Percentiles rank a stretch among this genome's conserved stretches.
phyloP scores from a whole-genome alignment of 257 asterid genomes.

The Cordia subcordata region DNA sequence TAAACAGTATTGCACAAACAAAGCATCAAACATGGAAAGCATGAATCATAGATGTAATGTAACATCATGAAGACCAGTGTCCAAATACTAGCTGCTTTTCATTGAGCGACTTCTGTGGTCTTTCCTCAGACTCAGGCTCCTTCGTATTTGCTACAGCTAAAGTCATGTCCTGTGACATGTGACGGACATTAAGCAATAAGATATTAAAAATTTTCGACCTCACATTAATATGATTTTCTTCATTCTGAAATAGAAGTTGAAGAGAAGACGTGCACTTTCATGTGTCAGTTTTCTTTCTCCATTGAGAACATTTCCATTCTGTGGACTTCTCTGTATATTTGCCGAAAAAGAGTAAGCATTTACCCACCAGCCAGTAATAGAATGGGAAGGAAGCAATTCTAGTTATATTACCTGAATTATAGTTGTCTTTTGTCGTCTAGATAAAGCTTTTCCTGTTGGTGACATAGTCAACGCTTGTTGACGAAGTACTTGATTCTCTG shows the following conservation, averaged over 20 bases:
- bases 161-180: conserved; percentile 53
- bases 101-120: conserved; percentile 80
- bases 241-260: too few species aligned
- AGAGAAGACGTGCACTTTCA: too few species aligned
- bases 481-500: conserved; percentile 98
- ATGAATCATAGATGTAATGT: not conserved
- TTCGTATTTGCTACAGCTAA: conserved; percentile 50
- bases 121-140: conserved; percentile 82
- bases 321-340: conserved; percentile 70
- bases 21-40: conserved; percentile 1
- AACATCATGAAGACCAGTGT: too few species aligned
- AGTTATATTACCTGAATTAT: conserved; percentile 53
- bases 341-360: conserved; percentile 15
- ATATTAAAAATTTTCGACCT: too few species aligned
- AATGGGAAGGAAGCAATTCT: conserved; percentile 2
- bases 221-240: too few species aligned
- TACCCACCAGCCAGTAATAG: too few species aligned
- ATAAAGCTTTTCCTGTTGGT: conserved; percentile 55
- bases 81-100: conserved; percentile 76
- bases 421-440: conserved; percentile 73
- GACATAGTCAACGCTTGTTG: conserved; percentile 97
- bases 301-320: conserved; percentile 59
- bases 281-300: conserved; percentile 41
- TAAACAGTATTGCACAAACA: not conserved
- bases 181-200: too few species aligned